A percentile compares a stretch with the other conserved stretches of the same genome.
phyloP scores from a whole-genome alignment of 306 rosid species.

The Pachyrhizus erosus region DNA sequence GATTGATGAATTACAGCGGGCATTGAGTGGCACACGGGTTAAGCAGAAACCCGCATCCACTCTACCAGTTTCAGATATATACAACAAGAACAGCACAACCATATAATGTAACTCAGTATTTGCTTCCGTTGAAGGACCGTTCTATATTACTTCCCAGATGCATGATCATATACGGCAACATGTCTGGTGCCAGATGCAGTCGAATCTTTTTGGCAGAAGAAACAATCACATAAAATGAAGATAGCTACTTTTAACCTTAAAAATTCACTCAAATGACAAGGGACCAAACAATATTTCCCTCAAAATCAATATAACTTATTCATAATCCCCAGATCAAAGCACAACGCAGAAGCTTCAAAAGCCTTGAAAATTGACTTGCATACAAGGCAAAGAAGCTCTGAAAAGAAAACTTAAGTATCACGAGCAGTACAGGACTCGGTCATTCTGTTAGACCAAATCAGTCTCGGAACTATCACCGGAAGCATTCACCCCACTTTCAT shows the following conservation, averaged over 20 bases:
- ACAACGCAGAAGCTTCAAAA: conserved; percentile 39
- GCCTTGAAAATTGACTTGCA: conserved; percentile 48
- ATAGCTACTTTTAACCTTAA: too few species aligned
- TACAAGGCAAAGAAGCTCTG: conserved; percentile 39
- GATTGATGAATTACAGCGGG: not conserved
- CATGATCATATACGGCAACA: conserved; percentile 15
- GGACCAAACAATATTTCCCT: conserved; percentile 39
- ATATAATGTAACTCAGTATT: not conserved
- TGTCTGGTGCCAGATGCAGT: conserved; percentile 40
- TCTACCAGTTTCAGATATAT: conserved; percentile 23
- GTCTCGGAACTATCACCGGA: conserved; percentile 50
- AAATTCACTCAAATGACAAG: conserved; percentile 31
- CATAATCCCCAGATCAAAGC: conserved; percentile 45
- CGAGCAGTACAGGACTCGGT: conserved; percentile 43
- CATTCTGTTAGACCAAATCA: conserved; percentile 40
- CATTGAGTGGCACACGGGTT: not conserved
- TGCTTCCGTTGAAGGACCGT: not conserved
- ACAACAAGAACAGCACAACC: not conserved
- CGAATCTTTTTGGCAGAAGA: conserved; percentile 39
- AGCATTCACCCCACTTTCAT: conserved; percentile 46
- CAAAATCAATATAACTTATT: conserved; percentile 44
- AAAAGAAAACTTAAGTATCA: conserved; percentile 35
- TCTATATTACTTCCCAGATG: not conserved
- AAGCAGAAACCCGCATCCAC: conserved; percentile 12
- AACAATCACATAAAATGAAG: conserved; percentile 35